These are phyloP conservation scores for Bullera alba DNA, from an alignment of 768 basidiomycete genomes.

Conservation along the genomic window DNA sequence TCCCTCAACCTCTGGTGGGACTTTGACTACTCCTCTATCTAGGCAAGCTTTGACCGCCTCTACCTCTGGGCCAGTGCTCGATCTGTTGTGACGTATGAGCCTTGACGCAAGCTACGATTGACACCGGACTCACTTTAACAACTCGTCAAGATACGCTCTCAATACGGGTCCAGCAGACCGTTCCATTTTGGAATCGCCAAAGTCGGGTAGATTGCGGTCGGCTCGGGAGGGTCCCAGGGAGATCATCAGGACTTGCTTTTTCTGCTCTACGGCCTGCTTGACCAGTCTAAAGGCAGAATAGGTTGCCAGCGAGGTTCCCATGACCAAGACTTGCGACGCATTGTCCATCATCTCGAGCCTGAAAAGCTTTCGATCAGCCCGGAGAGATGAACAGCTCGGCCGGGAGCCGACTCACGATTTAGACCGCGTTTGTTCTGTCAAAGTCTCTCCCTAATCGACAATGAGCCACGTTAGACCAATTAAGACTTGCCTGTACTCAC, in stretches of 20 bases:
- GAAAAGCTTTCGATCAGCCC: not conserved
- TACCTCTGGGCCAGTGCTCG: conserved; percentile 28
- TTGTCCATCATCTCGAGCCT: conserved; percentile 7
- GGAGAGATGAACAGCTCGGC: not conserved
- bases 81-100: conserved; percentile 22
- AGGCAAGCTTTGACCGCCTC: conserved; percentile 27
- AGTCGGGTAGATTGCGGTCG: conserved; percentile 49
- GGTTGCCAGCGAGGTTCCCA: conserved; percentile 88
- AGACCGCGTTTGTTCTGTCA: conserved; percentile 58
- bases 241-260: conserved; percentile 71
- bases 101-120: not conserved
- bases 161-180: conserved; percentile 67
- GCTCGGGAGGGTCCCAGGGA: conserved; percentile 86
- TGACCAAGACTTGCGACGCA: conserved; percentile 63
- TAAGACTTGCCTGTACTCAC: conserved; percentile 7
- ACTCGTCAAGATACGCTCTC: conserved; percentile 52
- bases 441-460: conserved; percentile 61
- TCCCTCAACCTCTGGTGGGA: conserved; percentile 39
- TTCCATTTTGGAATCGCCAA: conserved; percentile 71
- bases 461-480: not conserved
- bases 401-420: conserved; percentile 64
- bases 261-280: conserved; percentile 66
- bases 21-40: conserved; percentile 33
- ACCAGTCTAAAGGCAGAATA: conserved; percentile 84
- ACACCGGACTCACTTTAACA: conserved; percentile 34